Base-by-base conservation (phyloP, 768 basidiomycete genomes). In the Tulasnella sp. region DNA sequence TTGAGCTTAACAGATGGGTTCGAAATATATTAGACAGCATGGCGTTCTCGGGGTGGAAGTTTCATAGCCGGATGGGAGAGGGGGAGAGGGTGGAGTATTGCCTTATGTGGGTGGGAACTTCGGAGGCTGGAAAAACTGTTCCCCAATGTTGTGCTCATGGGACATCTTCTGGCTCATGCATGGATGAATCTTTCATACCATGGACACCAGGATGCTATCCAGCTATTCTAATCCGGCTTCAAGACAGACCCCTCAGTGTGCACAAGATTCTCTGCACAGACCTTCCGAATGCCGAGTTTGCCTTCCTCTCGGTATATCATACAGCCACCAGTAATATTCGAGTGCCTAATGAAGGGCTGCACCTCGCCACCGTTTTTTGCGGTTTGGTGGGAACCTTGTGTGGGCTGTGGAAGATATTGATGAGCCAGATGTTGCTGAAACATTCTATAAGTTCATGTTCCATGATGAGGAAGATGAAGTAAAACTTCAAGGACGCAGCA, bases 381-480 rank as follows among this genome's bases (percentile, higher is more conserved):
- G 15, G 34, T 15, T 4, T 29, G 50, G 10, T 22, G 4, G 50
- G 50, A 27, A 5, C 50, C 9, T 5, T 52, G 29, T n/a, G n/a
- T 52, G 34, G 25, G 50, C 8, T 19, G 25, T 52, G 24, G 50
- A 7, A 22, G 50, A 52, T 19, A 22, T 30, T 8, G 50, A 52
- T 19, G 24, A 22, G 29, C 50, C 24, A n/a, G 27, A 7, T 12
- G 19, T 52, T 5, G 50, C 50, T 10, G 9, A 27, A 22, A 22
- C 8, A 19, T 25, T 52, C 34, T 52, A 52, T 22, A 52, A 52
- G 50, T 31, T 5, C n/a, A 52, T 52, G 50, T 52, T 52, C 10
- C 4, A 22, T 8, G 19, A 52, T 10, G 29, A n/a, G 25, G 8
- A 5, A 27, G 25, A 21, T 5, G 45, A 7, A 48, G 22, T 22